Evolutionary conservation across 108 stramenopile genomes (phyloP).

Genomic region (Cafeteria roenbergensis): DNA sequence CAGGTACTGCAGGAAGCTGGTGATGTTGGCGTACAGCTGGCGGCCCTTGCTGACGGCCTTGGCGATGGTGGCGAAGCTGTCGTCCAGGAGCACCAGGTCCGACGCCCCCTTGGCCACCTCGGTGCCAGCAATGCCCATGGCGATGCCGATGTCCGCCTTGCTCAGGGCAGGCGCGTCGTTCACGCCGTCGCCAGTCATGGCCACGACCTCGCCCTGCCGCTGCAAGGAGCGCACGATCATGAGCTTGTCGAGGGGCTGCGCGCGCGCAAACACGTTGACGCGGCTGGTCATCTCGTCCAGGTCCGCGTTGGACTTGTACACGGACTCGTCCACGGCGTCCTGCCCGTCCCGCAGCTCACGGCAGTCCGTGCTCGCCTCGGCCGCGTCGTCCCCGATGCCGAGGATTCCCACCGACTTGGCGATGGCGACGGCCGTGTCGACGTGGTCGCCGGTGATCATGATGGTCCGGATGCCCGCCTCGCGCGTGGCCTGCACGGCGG

Average conservation of each 20-base stretch:
- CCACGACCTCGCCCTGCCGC: slow-evolving; percentile 17
- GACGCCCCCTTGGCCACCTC: slow-evolving; percentile 49
- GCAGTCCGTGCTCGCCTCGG: slow-evolving; percentile 1
- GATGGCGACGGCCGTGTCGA: slow-evolving; percentile 18
- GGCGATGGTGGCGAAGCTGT: slow-evolving; percentile 46
- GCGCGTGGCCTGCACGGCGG: slow-evolving; percentile 65
- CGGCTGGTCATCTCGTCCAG: slow-evolving; percentile 42
- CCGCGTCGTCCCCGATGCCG: slow-evolving; percentile 5
- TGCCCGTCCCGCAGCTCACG: background rate
- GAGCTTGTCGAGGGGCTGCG: slow-evolving; percentile 63
- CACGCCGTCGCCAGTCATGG: slow-evolving; percentile 36
- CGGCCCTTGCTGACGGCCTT: slow-evolving; percentile 44
- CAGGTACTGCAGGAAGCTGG: slow-evolving; percentile 35
- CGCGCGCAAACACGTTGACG: slow-evolving; percentile 72
- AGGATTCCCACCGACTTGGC: slow-evolving; percentile 9
- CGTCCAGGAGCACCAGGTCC: slow-evolving; percentile 34
- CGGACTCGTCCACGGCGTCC: background rate
- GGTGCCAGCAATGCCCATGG: slow-evolving; percentile 49
- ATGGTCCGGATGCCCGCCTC: slow-evolving; percentile 86
- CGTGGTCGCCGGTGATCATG: slow-evolving; percentile 41
- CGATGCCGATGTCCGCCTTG: slow-evolving; percentile 48
- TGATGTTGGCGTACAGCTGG: slow-evolving; percentile 43
- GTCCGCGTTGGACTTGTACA: slow-evolving; percentile 35
- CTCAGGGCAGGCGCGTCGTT: slow-evolving; percentile 50
- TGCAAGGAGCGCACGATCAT: slow-evolving; percentile 34